A percentile compares a stretch with the other conserved stretches of the same genome.
Conservation (phyloP, 2,329 filamentous ascomycete genomes). For the Fusarium nygamai region DNA sequence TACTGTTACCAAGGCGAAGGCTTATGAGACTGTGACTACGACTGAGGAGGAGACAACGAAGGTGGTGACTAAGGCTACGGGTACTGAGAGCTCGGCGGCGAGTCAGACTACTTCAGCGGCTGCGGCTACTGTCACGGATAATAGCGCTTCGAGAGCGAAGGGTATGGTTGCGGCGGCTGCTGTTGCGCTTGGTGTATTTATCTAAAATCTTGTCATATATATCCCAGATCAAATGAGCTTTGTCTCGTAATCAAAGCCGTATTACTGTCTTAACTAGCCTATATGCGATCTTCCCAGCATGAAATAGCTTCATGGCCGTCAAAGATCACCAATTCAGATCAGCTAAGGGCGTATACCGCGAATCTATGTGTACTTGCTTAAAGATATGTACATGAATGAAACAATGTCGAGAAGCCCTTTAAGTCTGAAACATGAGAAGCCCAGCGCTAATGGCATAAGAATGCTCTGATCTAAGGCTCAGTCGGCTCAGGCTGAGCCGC, state of each 20-base stretch:
- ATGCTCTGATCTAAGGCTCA: neutral
- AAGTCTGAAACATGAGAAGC: rapidly evolving
- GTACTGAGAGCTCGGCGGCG: neutral
- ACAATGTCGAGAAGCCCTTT: neutral
- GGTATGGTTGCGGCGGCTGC: rapidly evolving
- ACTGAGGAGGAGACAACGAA: rapidly evolving
- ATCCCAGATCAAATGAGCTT: neutral
- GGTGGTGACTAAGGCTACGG: neutral
- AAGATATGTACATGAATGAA: neutral
- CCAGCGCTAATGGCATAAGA: too few relatives aligned
- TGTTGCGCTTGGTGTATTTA: neutral
- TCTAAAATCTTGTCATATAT: neutral
- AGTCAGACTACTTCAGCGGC: neutral
- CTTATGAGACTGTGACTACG: neutral
- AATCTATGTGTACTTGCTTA: neutral
- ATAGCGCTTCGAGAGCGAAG: neutral
- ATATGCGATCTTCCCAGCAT: neutral
- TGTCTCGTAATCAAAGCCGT: neutral
- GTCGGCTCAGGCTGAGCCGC: neutral
- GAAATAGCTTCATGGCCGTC: too few relatives aligned
- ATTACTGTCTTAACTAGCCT: rapidly evolving
- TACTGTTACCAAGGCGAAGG: neutral
- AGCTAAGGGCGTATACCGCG: neutral
- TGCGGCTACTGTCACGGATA: neutral
- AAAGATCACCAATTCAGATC: too few relatives aligned